Evolutionary conservation across 2,329 filamentous ascomycete species (phyloP), one percentile per base, ranked within the genome.

Genomic region (Fusarium ambrosium): DNA sequence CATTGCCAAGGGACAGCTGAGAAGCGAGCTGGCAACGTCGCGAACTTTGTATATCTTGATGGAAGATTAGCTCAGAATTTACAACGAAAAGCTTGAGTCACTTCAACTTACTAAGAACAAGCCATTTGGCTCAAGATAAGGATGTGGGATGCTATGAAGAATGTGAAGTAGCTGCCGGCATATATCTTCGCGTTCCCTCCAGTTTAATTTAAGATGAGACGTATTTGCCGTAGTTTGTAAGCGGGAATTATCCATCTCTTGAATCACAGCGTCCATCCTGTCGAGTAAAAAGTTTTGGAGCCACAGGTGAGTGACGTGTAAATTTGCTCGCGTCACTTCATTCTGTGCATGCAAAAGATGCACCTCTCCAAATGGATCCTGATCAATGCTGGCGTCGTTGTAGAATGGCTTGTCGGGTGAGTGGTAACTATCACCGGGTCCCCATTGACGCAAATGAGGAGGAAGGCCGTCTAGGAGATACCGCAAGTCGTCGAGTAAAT

Each of bases 291-390:
- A 74, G 43, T 78, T 83, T 69, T 84, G 82, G 8, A 83, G 75
- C 82, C 82, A 84, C 2, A 84, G 69, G 64, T 84, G 82, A 0
- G 81, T 84, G 9, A 81, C 80, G 41, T 84, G 82, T 1, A 84
- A 69, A 24, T 84, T 83, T 0, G 80, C 81, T 6, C 82, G 70
- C 66, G 81, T 79, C 2, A 81, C 74, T 56, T 80, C 75, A 22
- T 68, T 65, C 53, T 78, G 79, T 0, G 68, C 73, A 8, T n/a
- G 73, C 22, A 61, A 16, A 10, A 64, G 27, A 24, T 58, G 62
- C 0, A 63, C 62, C 36, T 62, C 59, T 2, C 62, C 62, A 41
- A 69, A 71, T 3, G 58, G 24, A 27, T 71, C 62, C n/a, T 55
- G 24, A 9, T n/a, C 24, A 8, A 32, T 22, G 14, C 18, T 32